Percentiles rank a stretch among this genome's conserved stretches.
These are phyloP conservation scores for Globisporangium nagaii DNA, from an alignment of 352 stramenopile species.

Conservation along the genomic window DNA sequence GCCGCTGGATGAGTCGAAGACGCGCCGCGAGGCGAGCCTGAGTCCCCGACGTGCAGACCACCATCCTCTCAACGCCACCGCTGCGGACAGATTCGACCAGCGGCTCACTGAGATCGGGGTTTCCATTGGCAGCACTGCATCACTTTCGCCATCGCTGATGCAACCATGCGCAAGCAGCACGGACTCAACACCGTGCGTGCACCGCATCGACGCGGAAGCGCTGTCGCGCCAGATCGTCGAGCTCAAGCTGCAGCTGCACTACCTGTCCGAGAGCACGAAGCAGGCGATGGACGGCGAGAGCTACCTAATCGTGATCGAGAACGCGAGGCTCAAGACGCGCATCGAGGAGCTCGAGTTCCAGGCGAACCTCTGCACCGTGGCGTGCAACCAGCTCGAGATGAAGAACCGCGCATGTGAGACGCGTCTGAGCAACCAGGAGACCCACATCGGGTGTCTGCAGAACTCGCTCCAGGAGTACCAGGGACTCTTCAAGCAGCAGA, in stretches of 20 bases:
- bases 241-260: conserved; percentile 73
- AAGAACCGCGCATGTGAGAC: conserved; percentile 67
- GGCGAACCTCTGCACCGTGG: conserved; percentile 48
- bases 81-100: background rate
- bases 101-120: background rate
- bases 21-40: background rate
- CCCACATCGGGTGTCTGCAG: conserved; percentile 64
- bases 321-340: conserved; percentile 60
- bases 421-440: conserved; percentile 66
- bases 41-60: background rate
- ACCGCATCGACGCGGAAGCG: conserved; percentile 49
- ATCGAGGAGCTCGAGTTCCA: conserved; percentile 74
- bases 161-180: conserved; percentile 4
- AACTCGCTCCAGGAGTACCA: conserved; percentile 79
- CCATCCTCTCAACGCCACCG: background rate
- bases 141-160: background rate
- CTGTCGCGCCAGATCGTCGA: conserved; percentile 67
- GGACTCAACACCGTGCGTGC: conserved; percentile 30
- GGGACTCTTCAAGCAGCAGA: conserved; percentile 76
- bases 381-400: conserved; percentile 60
- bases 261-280: conserved; percentile 57
- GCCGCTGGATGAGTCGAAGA: background rate
- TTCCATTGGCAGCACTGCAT: background rate
- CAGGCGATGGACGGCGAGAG: conserved; percentile 52
- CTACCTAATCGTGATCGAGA: conserved; percentile 59